Base-by-base conservation (phyloP, 2,329 filamentous ascomycete genomes). In the Microsporum canis region DNA sequence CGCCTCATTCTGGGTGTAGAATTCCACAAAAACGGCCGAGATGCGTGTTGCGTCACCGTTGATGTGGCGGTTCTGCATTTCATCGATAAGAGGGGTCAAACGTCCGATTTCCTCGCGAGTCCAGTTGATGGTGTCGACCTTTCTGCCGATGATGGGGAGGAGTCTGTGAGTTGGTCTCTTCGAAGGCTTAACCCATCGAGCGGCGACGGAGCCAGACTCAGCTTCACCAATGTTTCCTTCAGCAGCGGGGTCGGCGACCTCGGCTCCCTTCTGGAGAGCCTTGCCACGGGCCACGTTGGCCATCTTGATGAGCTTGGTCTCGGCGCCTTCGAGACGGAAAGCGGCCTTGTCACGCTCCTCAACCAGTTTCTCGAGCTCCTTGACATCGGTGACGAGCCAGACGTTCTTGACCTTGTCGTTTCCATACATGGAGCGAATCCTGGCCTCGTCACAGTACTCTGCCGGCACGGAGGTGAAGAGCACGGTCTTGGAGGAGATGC, bases 61-160 rank as follows among this genome's bases (percentile, higher is more conserved):
- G 57, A 80, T 82, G 70, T 92, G 88, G 57, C 82, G 79, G 45
- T 79, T 80, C 71, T 94, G 89, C 29, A 84, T 80, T 47, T 82
- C 78, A 57, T 88, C 82, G 34, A 90, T 86, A 63, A 88, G 81
- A 0, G 88, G 86, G 59, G 87, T 86, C 51, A 95, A 82, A 57
- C 85, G 84, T 65, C 87, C 83, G 59, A 96, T 83, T 72, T 95
- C 88, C 1, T 80, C 78, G 58, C 94, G 88, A 65, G 85, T 88
- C 88, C 88, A 96, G 64, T 92, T 85, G 72, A 99, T 96, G 0
- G 91, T 94, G 75, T 99, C 94, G 14, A 96, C 91, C 73, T 95
- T 94, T 71, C 90, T 86, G 66, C 91, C 88, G 65, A 91, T 82
- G 23, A 92, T 73, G 3, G 82, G 79, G 71, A 87, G 88, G 60